Base-by-base conservation (phyloP, 768 basidiomycete species). In the Amanita pseudoporphyria region DNA sequence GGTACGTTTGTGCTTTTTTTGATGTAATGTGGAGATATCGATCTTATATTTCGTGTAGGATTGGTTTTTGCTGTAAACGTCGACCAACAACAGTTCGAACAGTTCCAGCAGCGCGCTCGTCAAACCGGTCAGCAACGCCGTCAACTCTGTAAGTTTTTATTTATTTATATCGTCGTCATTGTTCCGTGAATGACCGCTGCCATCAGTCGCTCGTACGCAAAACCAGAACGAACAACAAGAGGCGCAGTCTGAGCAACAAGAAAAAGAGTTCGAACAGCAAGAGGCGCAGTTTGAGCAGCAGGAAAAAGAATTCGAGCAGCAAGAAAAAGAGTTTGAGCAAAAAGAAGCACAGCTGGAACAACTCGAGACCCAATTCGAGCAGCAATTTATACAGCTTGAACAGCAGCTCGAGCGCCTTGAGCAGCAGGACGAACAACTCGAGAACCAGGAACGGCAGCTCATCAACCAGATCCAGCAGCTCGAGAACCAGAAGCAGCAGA, bases 61-160 rank as follows among this genome's bases (percentile, higher is more conserved):
- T 83, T 83, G 82, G 81, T 83, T 21, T 80, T 80, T 59, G 79
- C 79, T 3, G 68, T 82, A 61, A 84, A 84, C 62, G 62, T 44
- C 60, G 16, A 37, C 21, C 36, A 37, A 16, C 37, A 38, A 30
- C 24, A 14, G 12, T 33, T 33, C 32, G 32, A 44, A 26, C 13
- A 32, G 18, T 36, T 46, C 32, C 31, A 46, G 16, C 45, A 46
- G 32, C n/a, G n/a, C 19, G 45, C 45, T 24, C 31, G 45, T 21
- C 45, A 46, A 7, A 16, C 31, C 3, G 6, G n/a, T 19, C 32
- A 36, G 9, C 18, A 36, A 18, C 10, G 36, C 18, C 45, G 14
- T 6, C 45, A 24, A 7, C 26, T 28, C 26, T 28, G 26, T 28
- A 28, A 3, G 26, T 28, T 7, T 28, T 28, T 28, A n/a, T n/a